These are phyloP conservation scores for Penicillium rolfsii DNA, from an alignment of 2,329 filamentous ascomycete species.

Conservation along the genomic window DNA sequence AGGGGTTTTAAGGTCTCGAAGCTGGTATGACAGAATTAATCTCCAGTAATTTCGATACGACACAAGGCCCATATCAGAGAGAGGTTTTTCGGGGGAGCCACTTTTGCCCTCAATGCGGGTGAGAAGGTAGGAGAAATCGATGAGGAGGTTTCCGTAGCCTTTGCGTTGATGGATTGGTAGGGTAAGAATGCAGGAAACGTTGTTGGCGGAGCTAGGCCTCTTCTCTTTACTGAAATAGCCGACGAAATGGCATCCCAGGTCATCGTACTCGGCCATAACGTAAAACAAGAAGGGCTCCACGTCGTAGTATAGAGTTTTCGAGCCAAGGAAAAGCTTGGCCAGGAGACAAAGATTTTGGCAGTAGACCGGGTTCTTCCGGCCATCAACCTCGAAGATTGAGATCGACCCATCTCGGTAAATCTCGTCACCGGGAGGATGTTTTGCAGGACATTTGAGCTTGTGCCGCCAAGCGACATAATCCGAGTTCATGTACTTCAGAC, in stretches of 20 bases:
- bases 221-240: conserved; percentile 99
- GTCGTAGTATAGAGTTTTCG: conserved; percentile 98
- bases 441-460: conserved; percentile 94
- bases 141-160: conserved; percentile 93
- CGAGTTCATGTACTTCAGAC: conserved; percentile 98
- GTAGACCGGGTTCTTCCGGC: conserved; percentile 89
- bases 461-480: conserved; percentile 98
- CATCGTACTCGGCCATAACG: conserved; percentile 89
- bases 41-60: conserved; percentile 99
- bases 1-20: conserved; percentile 65
- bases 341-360: conserved; percentile 94
- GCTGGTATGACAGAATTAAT: conserved; percentile 80
- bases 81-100: conserved; percentile 92
- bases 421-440: conserved; percentile 95
- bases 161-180: conserved; percentile 96
- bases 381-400: conserved; percentile 97
- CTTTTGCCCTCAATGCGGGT: conserved; percentile 92
- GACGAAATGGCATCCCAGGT: conserved; percentile 91
- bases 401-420: conserved; percentile 95
- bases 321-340: conserved; percentile 94
- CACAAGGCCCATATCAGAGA: conserved; percentile 96
- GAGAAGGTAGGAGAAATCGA: conserved; percentile 96
- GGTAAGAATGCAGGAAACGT: conserved; percentile 95
- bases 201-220: conserved; percentile 89
- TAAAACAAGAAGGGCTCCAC: conserved; percentile 99